Percentiles rank a stretch among this genome's conserved stretches.
These are phyloP conservation scores for Naganishia liquefaciens DNA, from an alignment of 1,284 basidiomycete genomes.

Conservation along the genomic window DNA sequence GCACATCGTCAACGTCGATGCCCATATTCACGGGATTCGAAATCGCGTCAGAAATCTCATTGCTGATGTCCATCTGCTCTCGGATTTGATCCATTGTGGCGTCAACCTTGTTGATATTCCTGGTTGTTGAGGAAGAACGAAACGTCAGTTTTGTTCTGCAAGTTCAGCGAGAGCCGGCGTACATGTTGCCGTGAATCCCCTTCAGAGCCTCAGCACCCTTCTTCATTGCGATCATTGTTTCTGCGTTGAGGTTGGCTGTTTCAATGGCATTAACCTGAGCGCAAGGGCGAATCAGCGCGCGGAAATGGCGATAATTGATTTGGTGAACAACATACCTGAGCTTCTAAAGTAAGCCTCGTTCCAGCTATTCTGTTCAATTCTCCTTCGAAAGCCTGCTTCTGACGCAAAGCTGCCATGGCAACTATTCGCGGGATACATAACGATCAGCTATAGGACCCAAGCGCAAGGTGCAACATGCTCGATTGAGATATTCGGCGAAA, in stretches of 20 bases:
- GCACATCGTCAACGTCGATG: slow-evolving; percentile 71
- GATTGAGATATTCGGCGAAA: not conserved
- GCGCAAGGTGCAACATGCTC: not conserved
- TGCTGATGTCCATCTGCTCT: slow-evolving; percentile 91
- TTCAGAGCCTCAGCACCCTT: slow-evolving; percentile 89
- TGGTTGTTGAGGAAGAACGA: slow-evolving; percentile 47
- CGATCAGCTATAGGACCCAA: not conserved
- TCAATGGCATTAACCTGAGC: slow-evolving; percentile 86
- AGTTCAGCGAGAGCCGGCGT: slow-evolving; percentile 51
- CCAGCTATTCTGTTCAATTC: slow-evolving; percentile 87
- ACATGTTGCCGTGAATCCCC: slow-evolving; percentile 90
- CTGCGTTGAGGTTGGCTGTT: slow-evolving; percentile 96
- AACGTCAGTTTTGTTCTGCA: too few relatives aligned
- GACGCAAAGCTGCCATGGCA: slow-evolving; percentile 85
- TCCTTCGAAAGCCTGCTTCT: slow-evolving; percentile 88
- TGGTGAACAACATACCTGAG: slow-evolving; percentile 63
- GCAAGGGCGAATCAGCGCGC: not conserved
- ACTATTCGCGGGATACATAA: slow-evolving; percentile 55
- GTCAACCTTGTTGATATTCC: slow-evolving; percentile 90
- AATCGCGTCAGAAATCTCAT: slow-evolving; percentile 94
- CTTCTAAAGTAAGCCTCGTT: slow-evolving; percentile 88
- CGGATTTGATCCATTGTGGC: slow-evolving; percentile 84
- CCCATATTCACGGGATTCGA: slow-evolving; percentile 73
- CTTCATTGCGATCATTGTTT: slow-evolving; percentile 98
- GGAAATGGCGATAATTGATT: not conserved